Base-by-base conservation (phyloP, 768 basidiomycete species). In the Suillus subalutaceus region DNA sequence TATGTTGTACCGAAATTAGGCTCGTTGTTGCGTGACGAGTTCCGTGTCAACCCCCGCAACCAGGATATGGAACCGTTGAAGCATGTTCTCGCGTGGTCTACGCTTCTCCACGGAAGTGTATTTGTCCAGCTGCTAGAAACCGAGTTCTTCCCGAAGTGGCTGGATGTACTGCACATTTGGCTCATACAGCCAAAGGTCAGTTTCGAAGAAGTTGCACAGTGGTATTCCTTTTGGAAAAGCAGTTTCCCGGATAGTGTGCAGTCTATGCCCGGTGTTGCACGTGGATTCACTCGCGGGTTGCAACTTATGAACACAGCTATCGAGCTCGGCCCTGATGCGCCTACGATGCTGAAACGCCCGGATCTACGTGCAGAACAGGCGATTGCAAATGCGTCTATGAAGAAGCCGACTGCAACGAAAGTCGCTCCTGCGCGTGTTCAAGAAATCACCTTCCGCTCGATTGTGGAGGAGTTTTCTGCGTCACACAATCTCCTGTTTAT, bases 141-240 rank as follows among this genome's bases (percentile, higher is more conserved):
- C 6, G 94, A 95, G 72, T 97, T 99, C 82, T 98, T 98, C 85
- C 93, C 95, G 5, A 97, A 97, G 75, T 99, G 96, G 96, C 83
- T 99, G 66, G 91, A 95, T 59, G 89, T 93, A 26, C 81, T 99
- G 30, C 90, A 96, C 73, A 78, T 94, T 55, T 99, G 97, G 97
- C 89, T 99, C 48, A 83, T 91, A n/a, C 92, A 94, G 72, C 93
- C 94, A 1, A 86, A 81, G 56, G 91, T 91, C 72, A 96, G 88
- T 79, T 91, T 94, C 71, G 93, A 92, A 70, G 94, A 99, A 77
- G 94, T 99, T 12, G 92, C 92, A 4, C 86, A 91, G 66, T 99
- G 97, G 97, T 97, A 90, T 75, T 85, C 84, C 1, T 92, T 88
- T 76, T 99, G 97, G 97, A 97, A 96, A 76, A 77, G 78, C 2